These are phyloP conservation scores for Lodderomyces orthopsilosis DNA, from an alignment of 1,139 yeast genomes.

Conservation along the genomic window DNA sequence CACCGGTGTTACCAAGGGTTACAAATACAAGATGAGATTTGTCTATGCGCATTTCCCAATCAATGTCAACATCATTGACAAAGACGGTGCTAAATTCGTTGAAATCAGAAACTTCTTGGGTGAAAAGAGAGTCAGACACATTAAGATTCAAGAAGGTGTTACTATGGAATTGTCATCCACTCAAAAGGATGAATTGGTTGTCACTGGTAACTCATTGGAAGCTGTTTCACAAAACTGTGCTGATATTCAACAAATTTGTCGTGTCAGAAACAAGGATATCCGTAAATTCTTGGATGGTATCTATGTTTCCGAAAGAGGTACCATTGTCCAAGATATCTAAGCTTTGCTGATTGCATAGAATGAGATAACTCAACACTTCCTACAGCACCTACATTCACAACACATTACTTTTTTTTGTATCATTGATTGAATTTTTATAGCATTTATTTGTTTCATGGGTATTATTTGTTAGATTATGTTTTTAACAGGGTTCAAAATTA, in stretches of 20 bases:
- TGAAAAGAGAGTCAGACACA: conserved; percentile 92
- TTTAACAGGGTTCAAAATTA: conserved; percentile 18
- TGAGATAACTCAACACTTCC: neutral
- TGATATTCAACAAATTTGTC: conserved; percentile 96
- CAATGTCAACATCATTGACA: conserved; percentile 84
- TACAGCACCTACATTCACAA: neutral
- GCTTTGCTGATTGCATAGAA: neutral
- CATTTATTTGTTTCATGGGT: conserved; percentile 1
- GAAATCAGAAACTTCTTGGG: conserved; percentile 99
- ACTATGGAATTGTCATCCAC: conserved; percentile 71
- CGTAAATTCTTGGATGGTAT: conserved; percentile 99
- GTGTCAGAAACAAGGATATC: conserved; percentile 99
- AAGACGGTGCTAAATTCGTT: conserved; percentile 71
- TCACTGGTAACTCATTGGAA: conserved; percentile 96
- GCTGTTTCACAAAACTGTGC: conserved; percentile 98
- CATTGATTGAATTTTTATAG: conserved; percentile 5
- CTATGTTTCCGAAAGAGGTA: conserved; percentile 96
- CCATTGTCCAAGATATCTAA: conserved; percentile 66
- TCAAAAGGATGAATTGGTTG: conserved; percentile 92
- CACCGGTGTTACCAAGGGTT: conserved; percentile 99
- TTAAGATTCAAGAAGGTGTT: conserved; percentile 88
- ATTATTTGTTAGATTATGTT: conserved; percentile 4
- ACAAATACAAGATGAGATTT: conserved; percentile 99
- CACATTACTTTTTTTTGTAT: conserved; percentile 4
- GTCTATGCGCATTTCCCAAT: conserved; percentile 99